Evolutionary conservation across 495 filamentous ascomycete genomes (phyloP).

Genomic region (Lineolata rhizophorae): DNA sequence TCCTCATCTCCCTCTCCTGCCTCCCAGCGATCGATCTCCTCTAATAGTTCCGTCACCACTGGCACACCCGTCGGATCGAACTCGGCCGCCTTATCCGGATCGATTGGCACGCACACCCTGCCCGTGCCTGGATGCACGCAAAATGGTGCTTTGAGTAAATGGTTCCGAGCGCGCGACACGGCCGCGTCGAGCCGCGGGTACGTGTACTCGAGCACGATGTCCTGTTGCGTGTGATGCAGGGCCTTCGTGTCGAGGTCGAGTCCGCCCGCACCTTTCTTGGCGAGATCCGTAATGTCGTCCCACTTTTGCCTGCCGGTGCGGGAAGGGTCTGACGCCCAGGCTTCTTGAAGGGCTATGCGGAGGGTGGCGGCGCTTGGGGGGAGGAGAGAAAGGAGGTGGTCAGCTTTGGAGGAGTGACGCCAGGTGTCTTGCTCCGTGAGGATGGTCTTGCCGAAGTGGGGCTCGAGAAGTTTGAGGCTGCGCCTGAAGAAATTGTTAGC

Average conservation of each 20-base stretch:
- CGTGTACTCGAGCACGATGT: slow-evolving; percentile 88
- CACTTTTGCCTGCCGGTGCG: slow-evolving; percentile 62
- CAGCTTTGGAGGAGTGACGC: slow-evolving; percentile 36
- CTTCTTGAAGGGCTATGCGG: slow-evolving; percentile 54
- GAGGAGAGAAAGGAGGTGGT: slow-evolving; percentile 54
- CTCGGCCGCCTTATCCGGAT: slow-evolving; percentile 38
- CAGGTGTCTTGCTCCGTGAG: slow-evolving; percentile 77
- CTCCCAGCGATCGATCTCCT: slow-evolving; percentile 64
- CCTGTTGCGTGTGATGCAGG: slow-evolving; percentile 75
- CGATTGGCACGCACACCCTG: slow-evolving; percentile 85
- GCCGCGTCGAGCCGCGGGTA: slow-evolving; percentile 95
- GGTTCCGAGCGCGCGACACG: slow-evolving; percentile 91
- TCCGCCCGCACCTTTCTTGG: slow-evolving; percentile 42
- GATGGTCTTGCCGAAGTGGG: slow-evolving; percentile 60
- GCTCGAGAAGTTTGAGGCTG: slow-evolving; percentile 60
- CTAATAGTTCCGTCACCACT: slow-evolving; percentile 56
- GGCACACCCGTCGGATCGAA: slow-evolving; percentile 81
- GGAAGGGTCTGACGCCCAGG: slow-evolving; percentile 69
- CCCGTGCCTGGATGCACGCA: slow-evolving; percentile 92
- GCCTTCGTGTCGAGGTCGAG: slow-evolving; percentile 38
- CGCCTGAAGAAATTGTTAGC: slow-evolving; percentile 36
- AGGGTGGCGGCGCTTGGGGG: slow-evolving; percentile 51
- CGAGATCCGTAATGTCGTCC: slow-evolving; percentile 76
- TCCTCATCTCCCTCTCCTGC: slow-evolving; percentile 20
- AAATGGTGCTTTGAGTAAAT: slow-evolving; percentile 90